phyloP scores from a whole-genome alignment of 768 basidiomycete species.

The Mrakia gelida region DNA sequence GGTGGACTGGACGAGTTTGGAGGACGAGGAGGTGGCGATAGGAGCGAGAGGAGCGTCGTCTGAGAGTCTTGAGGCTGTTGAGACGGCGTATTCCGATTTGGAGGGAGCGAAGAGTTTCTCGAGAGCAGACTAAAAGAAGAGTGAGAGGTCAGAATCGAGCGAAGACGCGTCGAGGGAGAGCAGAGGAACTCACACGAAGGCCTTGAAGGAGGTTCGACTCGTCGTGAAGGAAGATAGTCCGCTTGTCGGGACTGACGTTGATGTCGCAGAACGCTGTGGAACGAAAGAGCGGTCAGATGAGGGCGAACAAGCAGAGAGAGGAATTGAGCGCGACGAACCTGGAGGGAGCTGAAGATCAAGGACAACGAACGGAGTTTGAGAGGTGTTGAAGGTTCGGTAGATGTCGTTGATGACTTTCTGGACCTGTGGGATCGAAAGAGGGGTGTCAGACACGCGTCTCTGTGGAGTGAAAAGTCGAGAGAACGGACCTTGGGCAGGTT shows the following conservation, averaged over 20 bases:
- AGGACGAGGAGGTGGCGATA: not conserved
- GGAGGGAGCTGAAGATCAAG: conserved; percentile 79
- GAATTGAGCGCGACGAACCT: conserved; percentile 49
- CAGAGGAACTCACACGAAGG: conserved; percentile 58
- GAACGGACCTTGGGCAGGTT: conserved; percentile 61
- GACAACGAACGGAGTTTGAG: conserved; percentile 74
- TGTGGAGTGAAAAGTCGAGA: not conserved
- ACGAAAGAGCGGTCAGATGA: not conserved
- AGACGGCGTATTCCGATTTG: conserved; percentile 68
- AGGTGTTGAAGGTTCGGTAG: conserved; percentile 72
- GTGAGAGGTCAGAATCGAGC: no score
- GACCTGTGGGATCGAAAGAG: conserved; percentile 50
- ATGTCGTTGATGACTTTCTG: conserved; percentile 90
- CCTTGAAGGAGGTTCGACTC: conserved; percentile 72
- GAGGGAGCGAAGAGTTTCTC: conserved; percentile 64
- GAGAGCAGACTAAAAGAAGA: conserved; percentile 54
- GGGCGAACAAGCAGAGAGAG: not conserved
- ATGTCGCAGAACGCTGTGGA: conserved; percentile 72
- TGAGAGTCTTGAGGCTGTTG: conserved; percentile 38
- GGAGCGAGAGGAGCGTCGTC: not conserved
- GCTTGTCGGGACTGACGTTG: conserved; percentile 93
- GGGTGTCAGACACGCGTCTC: not conserved
- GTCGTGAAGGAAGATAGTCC: conserved; percentile 87
- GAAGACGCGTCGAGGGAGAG: not conserved
- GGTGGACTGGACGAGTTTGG: not conserved